These are phyloP conservation scores for Coemansia sp. DNA, from an alignment of 192 early-diverging fungal species.

Conservation along the genomic window DNA sequence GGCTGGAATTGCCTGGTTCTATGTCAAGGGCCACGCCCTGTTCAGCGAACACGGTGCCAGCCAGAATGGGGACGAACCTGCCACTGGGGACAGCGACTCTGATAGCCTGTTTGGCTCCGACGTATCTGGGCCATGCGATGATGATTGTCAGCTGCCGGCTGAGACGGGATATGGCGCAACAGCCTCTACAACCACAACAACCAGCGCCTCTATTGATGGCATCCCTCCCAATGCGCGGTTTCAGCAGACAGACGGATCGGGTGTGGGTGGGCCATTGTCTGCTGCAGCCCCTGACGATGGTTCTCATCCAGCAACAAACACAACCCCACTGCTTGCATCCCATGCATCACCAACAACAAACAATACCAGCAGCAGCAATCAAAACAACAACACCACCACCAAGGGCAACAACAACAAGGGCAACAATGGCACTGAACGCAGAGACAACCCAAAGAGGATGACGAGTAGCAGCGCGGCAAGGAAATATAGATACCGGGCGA, in stretches of 20 bases:
- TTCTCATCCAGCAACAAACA: not conserved
- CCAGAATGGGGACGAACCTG: not conserved
- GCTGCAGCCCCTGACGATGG: conserved; percentile 2
- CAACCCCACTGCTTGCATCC: conserved; percentile 13
- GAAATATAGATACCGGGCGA: not conserved
- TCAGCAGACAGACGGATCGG: conserved; percentile 32
- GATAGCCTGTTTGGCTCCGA: conserved; percentile 6
- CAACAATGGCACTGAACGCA: not conserved
- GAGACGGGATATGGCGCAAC: not conserved
- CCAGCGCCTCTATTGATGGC: not conserved
- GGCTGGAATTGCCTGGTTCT: conserved; percentile 27
- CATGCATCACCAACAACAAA: not conserved
- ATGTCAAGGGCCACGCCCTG: conserved; percentile 1
- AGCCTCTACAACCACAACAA: conserved; percentile 1
- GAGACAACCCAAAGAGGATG: not conserved
- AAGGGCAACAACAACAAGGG: not conserved
- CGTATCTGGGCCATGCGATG: no score
- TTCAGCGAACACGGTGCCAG: not conserved
- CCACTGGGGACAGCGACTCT: conserved; percentile 27
- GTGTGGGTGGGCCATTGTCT: not conserved
- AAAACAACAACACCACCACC: not conserved
- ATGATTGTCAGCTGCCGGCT: not conserved
- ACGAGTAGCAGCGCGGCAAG: not conserved
- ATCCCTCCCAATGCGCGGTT: conserved; percentile 32
- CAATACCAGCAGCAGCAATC: conserved; percentile 22